Base-by-base conservation (phyloP, 2,329 filamentous ascomycete species). In the Pseudogymnoascus verrucosus region DNA sequence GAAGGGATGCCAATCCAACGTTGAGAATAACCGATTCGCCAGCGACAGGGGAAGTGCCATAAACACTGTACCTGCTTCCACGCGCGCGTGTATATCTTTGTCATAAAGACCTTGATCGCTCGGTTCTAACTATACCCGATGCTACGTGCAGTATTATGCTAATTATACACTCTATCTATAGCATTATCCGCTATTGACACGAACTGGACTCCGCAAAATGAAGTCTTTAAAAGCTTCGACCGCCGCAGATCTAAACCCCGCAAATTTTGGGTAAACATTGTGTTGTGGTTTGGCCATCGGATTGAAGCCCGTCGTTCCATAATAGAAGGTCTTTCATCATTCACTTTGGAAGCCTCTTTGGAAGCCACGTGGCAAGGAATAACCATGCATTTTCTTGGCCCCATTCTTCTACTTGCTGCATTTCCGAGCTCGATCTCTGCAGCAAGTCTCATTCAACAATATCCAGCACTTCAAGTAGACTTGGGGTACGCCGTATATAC, bases 401-500 rank as follows among this genome's bases (percentile, higher is more conserved):
- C 10, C 39, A 10, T 31, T 1, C 7, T 40, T 40, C 39, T 19
- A 11, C 39, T 40, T 19, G n/a, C 39, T 40, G n/a, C n/a, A 19
- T 40, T 40, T 10, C 39, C 39, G 7, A 40, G 4, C 39, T 3
- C 39, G 7, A 40, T 40, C 6, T 40, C 19, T 19, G 39, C 39
- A 40, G 39, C 39, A 40, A 6, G n/a, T 10, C n/a, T n/a, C n/a
- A 19, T 10, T 19, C n/a, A 3, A 10, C n/a, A 19, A 19, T 16
- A 16, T 19, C 39, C n/a, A 19, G 39, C n/a, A 5, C 39, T 40
- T 19, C n/a, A 64, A 39, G 77, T 81, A 14, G 74, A 81, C 66
- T 68, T 82, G 1, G 78, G 75, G 3, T 82, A 82, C 64, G 74
- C 75, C 6, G 72, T 72, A n/a, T 82, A 82, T 65, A 69, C 77